Percentiles rank a stretch among this genome's conserved stretches.
Evolutionary conservation across 2,329 filamentous ascomycete genomes (phyloP).

Genomic region (Ceratocystis papillata): DNA sequence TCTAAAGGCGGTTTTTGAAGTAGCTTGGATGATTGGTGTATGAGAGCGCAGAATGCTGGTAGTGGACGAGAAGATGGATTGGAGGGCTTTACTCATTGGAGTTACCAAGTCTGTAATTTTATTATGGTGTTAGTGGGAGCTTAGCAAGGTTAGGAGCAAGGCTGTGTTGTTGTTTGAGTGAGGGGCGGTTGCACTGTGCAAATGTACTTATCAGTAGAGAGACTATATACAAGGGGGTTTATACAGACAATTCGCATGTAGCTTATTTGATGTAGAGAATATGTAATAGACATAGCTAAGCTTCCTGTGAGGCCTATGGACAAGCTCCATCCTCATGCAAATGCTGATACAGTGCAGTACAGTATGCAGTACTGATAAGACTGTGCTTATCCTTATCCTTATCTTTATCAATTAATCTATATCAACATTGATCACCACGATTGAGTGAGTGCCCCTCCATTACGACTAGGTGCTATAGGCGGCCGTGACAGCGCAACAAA

Average conservation of each 20-base stretch:
- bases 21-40: not conserved
- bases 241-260: not conserved
- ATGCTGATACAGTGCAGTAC: not conserved
- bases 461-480: not conserved
- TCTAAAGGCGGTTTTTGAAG: slow-evolving; percentile 2
- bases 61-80: not conserved
- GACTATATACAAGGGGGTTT: not conserved
- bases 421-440: slow-evolving; percentile 5
- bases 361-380: not conserved
- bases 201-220: not conserved
- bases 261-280: too few species aligned
- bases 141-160: not conserved
- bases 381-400: slow-evolving; percentile 15
- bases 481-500: not conserved
- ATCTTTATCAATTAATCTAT: slow-evolving; percentile 24
- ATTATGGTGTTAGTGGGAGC: not conserved
- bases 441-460: not conserved
- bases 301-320: too few species aligned
- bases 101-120: not conserved
- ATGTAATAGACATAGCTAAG: too few species aligned
- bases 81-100: not conserved
- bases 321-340: not conserved
- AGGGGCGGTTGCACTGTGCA: not conserved
- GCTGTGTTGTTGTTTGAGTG: not conserved
- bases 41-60: not conserved